A percentile compares a stretch with the other conserved stretches of the same genome.
Evolutionary conservation across 1,139 yeast genomes (phyloP).

Genomic region (Scheffersomyces lignicola): DNA sequence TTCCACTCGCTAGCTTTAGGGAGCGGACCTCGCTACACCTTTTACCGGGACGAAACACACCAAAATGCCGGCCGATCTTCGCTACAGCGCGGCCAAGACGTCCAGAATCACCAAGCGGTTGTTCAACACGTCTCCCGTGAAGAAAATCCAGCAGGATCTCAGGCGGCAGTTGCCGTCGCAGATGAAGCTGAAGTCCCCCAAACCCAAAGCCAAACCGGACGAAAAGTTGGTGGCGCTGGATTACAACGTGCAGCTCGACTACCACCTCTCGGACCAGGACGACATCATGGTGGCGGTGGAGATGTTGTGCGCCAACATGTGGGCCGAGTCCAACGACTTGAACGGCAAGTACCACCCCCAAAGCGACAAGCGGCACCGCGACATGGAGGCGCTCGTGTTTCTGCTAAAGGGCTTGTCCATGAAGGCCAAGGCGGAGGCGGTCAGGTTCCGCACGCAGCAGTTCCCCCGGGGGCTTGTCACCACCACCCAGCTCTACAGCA

Average conservation of each 20-base stretch:
- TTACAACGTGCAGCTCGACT: constrained; percentile 43
- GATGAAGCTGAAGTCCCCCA: constrained; percentile 18
- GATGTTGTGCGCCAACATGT: constrained; percentile 34
- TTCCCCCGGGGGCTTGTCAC: constrained; percentile 40
- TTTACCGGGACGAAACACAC: too few relatives aligned
- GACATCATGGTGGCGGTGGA: constrained; percentile 36
- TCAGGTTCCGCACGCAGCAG: constrained; percentile 32
- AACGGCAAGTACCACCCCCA: constrained; percentile 22
- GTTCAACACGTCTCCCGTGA: constrained; percentile 22
- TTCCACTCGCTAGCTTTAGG: too few relatives aligned
- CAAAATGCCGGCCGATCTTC: constrained; percentile 9
- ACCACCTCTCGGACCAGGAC: constrained; percentile 32
- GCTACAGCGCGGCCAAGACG: constrained; percentile 45
- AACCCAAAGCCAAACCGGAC: constrained; percentile 4
- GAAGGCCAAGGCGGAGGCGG: constrained; percentile 37
- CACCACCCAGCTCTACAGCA: constrained; percentile 40
- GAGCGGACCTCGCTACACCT: too few relatives aligned
- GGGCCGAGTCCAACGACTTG: constrained; percentile 37
- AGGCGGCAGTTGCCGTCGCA: constrained; percentile 30
- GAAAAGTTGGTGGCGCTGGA: constrained; percentile 24
- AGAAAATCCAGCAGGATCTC: constrained; percentile 21
- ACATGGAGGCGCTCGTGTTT: constrained; percentile 32
- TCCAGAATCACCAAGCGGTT: constrained; percentile 30
- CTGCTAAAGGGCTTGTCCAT: constrained; percentile 35
- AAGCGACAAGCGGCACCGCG: constrained; percentile 13